Base-by-base conservation (phyloP, 2,329 filamentous ascomycete species). In the Claviceps quebecensis region DNA sequence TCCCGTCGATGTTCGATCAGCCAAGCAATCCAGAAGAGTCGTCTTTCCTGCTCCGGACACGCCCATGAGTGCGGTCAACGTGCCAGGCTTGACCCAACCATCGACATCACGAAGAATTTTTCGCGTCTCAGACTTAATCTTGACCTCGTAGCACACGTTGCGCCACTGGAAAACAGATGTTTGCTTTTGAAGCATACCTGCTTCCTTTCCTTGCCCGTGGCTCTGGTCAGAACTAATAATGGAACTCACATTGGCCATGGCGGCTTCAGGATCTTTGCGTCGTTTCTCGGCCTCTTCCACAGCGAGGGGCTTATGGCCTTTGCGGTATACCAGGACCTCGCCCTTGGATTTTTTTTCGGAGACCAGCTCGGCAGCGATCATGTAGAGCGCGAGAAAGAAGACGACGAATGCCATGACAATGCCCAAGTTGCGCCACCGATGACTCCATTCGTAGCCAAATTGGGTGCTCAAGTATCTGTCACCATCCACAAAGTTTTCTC, bases 1-100 rank as follows among this genome's bases (percentile, higher is more conserved):
- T 68, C 90, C 90, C 81, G 93, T 91, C 0, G 86, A 89, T 11
- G 85, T 85, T 64, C 90, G 84, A 53, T 86, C 86, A 45, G 90
- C 90, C 56, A 96, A 74, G 38, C 87, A 86, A 67, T 95, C 87
- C 36, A 96, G 71, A 29, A 96, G 77, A 1, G 90, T 95, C 0
- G 90, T 96, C 68, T 96, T 96, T 53, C 90, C 90, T n/a, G 90
- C 90, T 58, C 90, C 89, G 36, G 85, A 89, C 7, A 90, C 87
- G 69, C 88, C 86, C 89, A 95, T 95, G 3, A 95, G 74, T 40
- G 87, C 89, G 13, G 89, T 95, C 50, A 95, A 67, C 16, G 87
- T 95, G 54, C 90, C 90, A 3, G 90, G 90, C 67, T 94, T 93
- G 54, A 96, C 88, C 86, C 87, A 96, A 38, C 90, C 90, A 61